These are phyloP conservation scores for Phaeomoniella chlamydospora DNA, from an alignment of 2,329 filamentous ascomycete species.

Conservation along the genomic window DNA sequence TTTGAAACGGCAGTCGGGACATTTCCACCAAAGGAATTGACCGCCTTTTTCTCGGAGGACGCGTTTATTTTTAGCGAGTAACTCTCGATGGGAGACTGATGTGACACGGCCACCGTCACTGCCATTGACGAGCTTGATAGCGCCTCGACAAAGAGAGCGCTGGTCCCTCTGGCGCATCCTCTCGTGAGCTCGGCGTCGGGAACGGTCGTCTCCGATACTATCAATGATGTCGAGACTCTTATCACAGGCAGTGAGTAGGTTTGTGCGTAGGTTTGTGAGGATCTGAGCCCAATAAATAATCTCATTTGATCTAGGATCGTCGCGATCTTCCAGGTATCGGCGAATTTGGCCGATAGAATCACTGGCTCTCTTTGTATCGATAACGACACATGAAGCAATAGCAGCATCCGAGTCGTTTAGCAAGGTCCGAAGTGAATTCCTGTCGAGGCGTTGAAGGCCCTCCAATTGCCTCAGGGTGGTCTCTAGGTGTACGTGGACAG, in stretches of 20 bases:
- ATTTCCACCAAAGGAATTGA: slow-evolving; percentile 12
- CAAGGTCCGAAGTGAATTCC: not conserved
- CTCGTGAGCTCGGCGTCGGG: not conserved
- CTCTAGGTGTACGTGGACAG: too few relatives aligned
- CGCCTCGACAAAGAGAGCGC: slow-evolving; percentile 10
- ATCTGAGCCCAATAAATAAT: slow-evolving; percentile 6
- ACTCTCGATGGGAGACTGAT: slow-evolving; percentile 7
- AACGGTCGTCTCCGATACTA: not conserved
- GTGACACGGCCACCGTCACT: slow-evolving; percentile 9
- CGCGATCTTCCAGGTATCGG: not conserved
- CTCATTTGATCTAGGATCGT: not conserved
- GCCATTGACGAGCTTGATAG: slow-evolving; percentile 10
- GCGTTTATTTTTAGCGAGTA: slow-evolving; percentile 6
- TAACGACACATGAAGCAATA: not conserved
- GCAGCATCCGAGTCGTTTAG: not conserved
- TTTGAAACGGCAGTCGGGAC: slow-evolving; percentile 10
- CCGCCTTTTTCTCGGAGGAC: slow-evolving; percentile 8
- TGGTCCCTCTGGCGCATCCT: not conserved
- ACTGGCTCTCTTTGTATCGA: not conserved
- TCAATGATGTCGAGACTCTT: not conserved
- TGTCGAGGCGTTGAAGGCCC: not conserved
- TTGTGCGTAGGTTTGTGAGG: slow-evolving; percentile 3
- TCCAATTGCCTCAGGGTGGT: not conserved
- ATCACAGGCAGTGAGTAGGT: not conserved
- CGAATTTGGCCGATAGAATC: not conserved